These are phyloP conservation scores for Albifimbria verrucaria DNA, from an alignment of 2,329 filamentous ascomycete species.

Conservation along the genomic window DNA sequence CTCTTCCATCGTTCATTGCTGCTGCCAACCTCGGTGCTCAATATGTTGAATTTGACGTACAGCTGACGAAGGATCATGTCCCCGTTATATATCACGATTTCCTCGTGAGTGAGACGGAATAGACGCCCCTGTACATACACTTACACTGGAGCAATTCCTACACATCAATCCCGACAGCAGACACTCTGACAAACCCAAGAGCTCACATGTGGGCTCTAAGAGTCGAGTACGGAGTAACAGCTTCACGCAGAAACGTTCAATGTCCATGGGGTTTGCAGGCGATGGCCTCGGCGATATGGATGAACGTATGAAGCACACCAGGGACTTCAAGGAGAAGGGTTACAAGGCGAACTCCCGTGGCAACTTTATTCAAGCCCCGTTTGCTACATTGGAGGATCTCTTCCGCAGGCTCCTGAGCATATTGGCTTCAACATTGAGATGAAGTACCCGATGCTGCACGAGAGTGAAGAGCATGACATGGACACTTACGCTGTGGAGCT, in stretches of 20 bases:
- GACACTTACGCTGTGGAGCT: conserved; percentile 93
- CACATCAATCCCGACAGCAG: conserved; percentile 68
- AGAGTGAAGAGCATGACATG: conserved; percentile 94
- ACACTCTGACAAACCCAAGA: conserved; percentile 24
- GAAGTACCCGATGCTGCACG: conserved; percentile 98
- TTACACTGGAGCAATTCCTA: conserved; percentile 93
- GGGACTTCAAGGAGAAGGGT: conserved; percentile 90
- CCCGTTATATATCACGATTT: conserved; percentile 99
- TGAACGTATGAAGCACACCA: conserved; percentile 95
- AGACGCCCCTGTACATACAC: conserved; percentile 90
- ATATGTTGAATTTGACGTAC: conserved; percentile 80
- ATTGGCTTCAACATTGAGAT: conserved; percentile 99
- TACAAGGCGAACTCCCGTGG: conserved; percentile 95
- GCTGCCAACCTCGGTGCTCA: conserved; percentile 87
- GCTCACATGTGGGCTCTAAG: conserved; percentile 32
- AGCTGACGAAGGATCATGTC: conserved; percentile 97
- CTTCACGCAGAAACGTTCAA: conserved; percentile 45
- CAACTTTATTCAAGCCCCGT: conserved; percentile 92
- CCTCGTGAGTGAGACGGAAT: conserved; percentile 93
- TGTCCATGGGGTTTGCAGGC: conserved; percentile 52
- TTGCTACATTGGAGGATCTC: conserved; percentile 91
- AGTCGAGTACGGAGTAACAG: conserved; percentile 32
- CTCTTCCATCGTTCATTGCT: conserved; percentile 90
- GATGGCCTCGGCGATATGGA: conserved; percentile 42
- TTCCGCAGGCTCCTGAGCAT: conserved; percentile 78